phyloP scores from a whole-genome alignment of 768 basidiomycete species.

The Candolleomyces efflorescens region DNA sequence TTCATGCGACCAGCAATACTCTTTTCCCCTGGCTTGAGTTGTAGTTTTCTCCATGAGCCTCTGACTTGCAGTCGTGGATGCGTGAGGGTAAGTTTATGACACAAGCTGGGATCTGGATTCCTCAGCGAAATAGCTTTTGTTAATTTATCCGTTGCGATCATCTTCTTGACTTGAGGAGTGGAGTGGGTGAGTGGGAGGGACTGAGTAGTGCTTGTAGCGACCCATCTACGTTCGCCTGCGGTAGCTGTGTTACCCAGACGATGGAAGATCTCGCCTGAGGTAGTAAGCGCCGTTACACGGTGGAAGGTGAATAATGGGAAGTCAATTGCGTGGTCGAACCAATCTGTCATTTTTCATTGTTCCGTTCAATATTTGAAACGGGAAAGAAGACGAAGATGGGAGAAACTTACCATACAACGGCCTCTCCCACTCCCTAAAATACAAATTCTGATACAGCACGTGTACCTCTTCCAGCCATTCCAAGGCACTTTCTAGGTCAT shows the following conservation, averaged over 20 bases:
- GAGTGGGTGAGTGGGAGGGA: constrained; percentile 12
- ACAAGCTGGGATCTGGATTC: constrained; percentile 24
- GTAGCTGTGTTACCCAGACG: constrained; percentile 30
- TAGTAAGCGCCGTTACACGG: constrained; percentile 19
- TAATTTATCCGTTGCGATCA: constrained; percentile 2
- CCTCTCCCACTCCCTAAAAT: neutral
- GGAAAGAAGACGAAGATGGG: no score
- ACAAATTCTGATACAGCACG: constrained; percentile 10
- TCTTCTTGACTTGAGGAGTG: constrained; percentile 7
- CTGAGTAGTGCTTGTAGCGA: constrained; percentile 8
- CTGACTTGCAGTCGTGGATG: constrained; percentile 24
- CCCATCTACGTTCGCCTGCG: constrained; percentile 24
- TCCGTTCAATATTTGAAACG: neutral
- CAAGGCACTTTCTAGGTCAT: constrained; percentile 2
- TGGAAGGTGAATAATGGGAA: constrained; percentile 22
- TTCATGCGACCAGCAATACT: constrained; percentile 13
- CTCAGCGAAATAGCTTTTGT: constrained; percentile 13
- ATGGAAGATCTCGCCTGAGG: constrained; percentile 21
- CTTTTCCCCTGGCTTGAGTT: constrained; percentile 10
- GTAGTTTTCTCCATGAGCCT: constrained; percentile 33
- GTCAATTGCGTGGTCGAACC: constrained; percentile 19
- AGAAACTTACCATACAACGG: constrained; percentile 1
- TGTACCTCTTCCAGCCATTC: constrained; percentile 14
- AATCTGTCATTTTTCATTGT: neutral
- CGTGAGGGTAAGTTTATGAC: constrained; percentile 12